phyloP scores from a whole-genome alignment of 495 filamentous ascomycete species.

The Hypoxylon intermedium region DNA sequence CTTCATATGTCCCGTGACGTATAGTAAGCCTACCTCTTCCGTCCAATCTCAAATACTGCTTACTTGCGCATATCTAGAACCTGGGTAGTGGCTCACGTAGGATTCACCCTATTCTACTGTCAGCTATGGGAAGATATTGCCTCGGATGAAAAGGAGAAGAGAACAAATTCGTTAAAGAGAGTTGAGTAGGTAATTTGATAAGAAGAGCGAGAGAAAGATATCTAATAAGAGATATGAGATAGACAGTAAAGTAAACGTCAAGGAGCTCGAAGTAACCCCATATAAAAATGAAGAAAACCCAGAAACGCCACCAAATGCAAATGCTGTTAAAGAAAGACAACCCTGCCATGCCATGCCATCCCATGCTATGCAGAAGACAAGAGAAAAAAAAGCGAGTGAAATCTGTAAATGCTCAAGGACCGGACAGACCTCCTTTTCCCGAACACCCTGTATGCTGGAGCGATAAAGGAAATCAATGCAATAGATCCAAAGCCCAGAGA shows the following conservation, averaged over 20 bases:
- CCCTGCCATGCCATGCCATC: constrained; percentile 8
- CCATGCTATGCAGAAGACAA: constrained; percentile 4
- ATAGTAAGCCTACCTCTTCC: too few relatives aligned
- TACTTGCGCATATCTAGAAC: too few relatives aligned
- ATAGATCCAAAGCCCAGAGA: constrained; percentile 2
- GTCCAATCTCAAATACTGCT: too few relatives aligned
- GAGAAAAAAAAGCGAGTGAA: constrained; percentile 1
- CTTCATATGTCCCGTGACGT: too few relatives aligned
- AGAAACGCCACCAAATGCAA: constrained; percentile 23
- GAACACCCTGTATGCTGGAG: not conserved
- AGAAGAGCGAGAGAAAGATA: constrained; percentile 9
- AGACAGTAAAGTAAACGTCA: not conserved
- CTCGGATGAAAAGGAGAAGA: not conserved
- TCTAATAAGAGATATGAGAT: constrained; percentile 9
- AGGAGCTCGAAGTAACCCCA: not conserved
- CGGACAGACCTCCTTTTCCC: constrained; percentile 1
- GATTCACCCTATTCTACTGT: constrained; percentile 3
- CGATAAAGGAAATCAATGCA: not conserved
- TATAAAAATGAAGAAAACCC: not conserved
- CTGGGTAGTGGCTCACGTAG: too few relatives aligned
- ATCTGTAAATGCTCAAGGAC: constrained; percentile 14
- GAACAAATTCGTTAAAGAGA: not conserved
- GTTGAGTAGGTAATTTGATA: not conserved
- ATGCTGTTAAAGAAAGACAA: constrained; percentile 5
- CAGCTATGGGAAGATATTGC: not conserved